Base-by-base conservation (phyloP, 1,284 basidiomycete species). In the Mrakiaceae sp. region DNA sequence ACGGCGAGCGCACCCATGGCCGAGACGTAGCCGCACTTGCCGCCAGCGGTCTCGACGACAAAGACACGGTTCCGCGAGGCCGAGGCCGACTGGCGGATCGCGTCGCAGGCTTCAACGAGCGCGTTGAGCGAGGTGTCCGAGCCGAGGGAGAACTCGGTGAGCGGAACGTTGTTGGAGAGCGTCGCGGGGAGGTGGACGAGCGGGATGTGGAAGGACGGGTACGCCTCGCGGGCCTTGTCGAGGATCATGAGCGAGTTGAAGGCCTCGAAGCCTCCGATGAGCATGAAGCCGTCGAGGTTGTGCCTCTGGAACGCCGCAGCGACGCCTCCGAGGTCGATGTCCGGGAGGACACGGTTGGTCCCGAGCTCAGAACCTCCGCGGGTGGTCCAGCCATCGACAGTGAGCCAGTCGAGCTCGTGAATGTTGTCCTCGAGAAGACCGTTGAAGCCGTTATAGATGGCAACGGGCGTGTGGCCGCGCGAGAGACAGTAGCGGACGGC, bases 301-400 rank as follows among this genome's bases (percentile, higher is more conserved):
- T 91, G 86, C 72, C 92, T 79, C 77, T 97, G 91, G 80, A 98
- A 88, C 71, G 91, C 90, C 58, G 88, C 80, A 0, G 95, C 94
- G 60, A 96, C 81, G 3, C 83, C 84, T 1, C 91, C 91, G 57
- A 98, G 82, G 77, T 97, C 91, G 62, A 84, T 78, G 60, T 87
- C 86, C 14, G 95, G 95, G 44, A 94, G 79, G 9, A 83, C 82
- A 63, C 95, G 89, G 78, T 98, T 98, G 46, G 95, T 98, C 50
- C 95, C 95, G 27, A 98, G 85, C 76, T 99, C 96, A 52, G 93
- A 97, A n/a, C 96, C 96, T 68, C 96, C 95, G 48, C 94, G 87
- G 39, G 88, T 85, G 72, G 88, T 89, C 96, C 95, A 98, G 64
- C 86, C 87, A 76, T 99, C 96, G 59, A 98, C 96, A 42, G 90